Evolutionary conservation across 2,329 filamentous ascomycete species (phyloP).

Genomic region (Sporothrix mexicana): DNA sequence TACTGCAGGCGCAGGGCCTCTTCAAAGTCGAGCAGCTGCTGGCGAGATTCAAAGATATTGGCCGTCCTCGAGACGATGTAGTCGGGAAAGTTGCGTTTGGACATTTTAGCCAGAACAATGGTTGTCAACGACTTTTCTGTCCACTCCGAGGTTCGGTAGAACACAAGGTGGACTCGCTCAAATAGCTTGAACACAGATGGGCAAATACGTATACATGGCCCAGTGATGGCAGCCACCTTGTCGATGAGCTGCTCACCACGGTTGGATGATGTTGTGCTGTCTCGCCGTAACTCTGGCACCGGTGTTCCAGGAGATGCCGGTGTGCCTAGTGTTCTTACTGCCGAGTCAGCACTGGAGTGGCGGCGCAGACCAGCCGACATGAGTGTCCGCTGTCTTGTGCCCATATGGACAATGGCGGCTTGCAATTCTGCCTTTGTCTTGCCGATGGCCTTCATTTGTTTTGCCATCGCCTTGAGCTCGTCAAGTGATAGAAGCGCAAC

Average conservation of each 20-base stretch:
- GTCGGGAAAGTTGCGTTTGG: constrained; percentile 81
- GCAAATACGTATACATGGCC: constrained; percentile 83
- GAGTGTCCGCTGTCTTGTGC: constrained; percentile 76
- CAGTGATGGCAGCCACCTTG: constrained; percentile 72
- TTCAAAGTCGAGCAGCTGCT: constrained; percentile 84
- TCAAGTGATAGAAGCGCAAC: constrained; percentile 82
- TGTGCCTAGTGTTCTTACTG: background rate
- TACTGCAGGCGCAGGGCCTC: constrained; percentile 81
- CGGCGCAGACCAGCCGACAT: constrained; percentile 53
- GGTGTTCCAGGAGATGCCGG: background rate
- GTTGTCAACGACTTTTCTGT: constrained; percentile 95
- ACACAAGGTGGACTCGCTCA: constrained; percentile 92
- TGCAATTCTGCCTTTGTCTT: constrained; percentile 86
- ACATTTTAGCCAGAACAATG: constrained; percentile 91
- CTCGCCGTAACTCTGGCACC: background rate
- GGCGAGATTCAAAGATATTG: constrained; percentile 83
- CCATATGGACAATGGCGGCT: constrained; percentile 73
- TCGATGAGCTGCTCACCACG: constrained; percentile 19
- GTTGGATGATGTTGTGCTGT: constrained; percentile 54
- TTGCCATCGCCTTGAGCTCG: constrained; percentile 83
- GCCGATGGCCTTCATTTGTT: constrained; percentile 83
- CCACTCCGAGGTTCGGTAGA: constrained; percentile 96
- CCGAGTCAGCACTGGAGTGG: constrained; percentile 46
- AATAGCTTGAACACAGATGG: constrained; percentile 77
- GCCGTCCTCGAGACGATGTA: constrained; percentile 90